Conservation (phyloP, 371 early-diverging fungal species). For the Conidiobolus incongruus region DNA sequence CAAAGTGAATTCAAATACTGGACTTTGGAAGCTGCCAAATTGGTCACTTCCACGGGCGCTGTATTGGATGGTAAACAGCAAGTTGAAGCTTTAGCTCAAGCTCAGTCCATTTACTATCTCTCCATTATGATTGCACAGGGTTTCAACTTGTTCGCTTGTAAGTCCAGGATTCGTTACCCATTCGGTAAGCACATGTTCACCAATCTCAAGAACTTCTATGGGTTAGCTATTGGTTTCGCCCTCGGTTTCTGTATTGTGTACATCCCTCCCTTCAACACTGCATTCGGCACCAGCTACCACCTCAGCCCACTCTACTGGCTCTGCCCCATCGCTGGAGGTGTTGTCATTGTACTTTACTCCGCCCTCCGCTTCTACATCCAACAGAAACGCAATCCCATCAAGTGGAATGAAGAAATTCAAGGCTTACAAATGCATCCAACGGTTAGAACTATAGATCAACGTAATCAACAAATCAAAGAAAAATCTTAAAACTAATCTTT, state of each 20-base stretch:
- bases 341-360: constrained; percentile 44
- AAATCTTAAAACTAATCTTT: no score
- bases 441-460: constrained; percentile 11
- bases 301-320: constrained; percentile 49
- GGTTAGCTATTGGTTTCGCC: constrained; percentile 30
- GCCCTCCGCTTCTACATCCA: constrained; percentile 31
- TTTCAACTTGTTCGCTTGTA: constrained; percentile 85
- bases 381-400: constrained; percentile 25
- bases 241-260: constrained; percentile 54
- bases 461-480: no score
- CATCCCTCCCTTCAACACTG: constrained; percentile 48
- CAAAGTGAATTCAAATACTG: constrained; percentile 12
- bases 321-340: constrained; percentile 57
- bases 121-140: constrained; percentile 62
- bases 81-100: constrained; percentile 26
- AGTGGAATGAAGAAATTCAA: constrained; percentile 40
- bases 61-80: constrained; percentile 19
- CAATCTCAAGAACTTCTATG: constrained; percentile 42
- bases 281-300: constrained; percentile 37
- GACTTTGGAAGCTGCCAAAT: constrained; percentile 16
- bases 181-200: constrained; percentile 63
- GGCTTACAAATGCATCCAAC: constrained; percentile 53
- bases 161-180: constrained; percentile 49
- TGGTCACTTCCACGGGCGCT: constrained; percentile 13
- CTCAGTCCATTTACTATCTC: constrained; percentile 62